Percentiles rank a stretch among this genome's conserved stretches.
These are phyloP conservation scores for Trichoderma gamsii DNA, from an alignment of 495 filamentous ascomycete genomes.

Conservation along the genomic window DNA sequence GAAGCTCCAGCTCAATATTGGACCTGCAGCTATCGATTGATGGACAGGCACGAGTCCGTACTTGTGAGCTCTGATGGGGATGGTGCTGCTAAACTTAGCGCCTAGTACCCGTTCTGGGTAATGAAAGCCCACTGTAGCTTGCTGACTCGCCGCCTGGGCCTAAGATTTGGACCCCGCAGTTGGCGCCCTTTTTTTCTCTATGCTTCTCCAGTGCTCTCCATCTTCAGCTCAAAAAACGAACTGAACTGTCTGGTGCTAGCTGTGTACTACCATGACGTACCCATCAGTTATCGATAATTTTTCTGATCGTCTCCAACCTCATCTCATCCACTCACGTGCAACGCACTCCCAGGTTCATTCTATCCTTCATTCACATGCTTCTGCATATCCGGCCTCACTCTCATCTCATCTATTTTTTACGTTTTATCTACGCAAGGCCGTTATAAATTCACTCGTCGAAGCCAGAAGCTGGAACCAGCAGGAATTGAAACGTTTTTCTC, in stretches of 20 bases:
- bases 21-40: too few species aligned
- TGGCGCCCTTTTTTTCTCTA: not conserved
- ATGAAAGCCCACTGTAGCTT: not conserved
- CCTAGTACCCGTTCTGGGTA: too few species aligned
- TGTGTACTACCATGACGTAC: not conserved
- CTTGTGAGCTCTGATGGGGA: too few species aligned
- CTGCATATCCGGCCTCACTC: not conserved
- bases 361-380: not conserved
- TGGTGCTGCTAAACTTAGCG: too few species aligned
- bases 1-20: too few species aligned
- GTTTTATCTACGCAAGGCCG: not conserved
- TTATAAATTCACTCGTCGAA: not conserved
- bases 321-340: not conserved
- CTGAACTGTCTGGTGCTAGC: too few species aligned
- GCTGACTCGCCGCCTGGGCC: not conserved
- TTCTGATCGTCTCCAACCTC: not conserved
- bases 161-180: not conserved
- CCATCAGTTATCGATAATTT: not conserved
- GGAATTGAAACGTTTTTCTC: not conserved
- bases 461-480: not conserved
- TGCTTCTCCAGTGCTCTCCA: not conserved
- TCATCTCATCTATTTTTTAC: not conserved
- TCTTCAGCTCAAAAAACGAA: too few species aligned
- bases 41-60: too few species aligned
- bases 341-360: not conserved